Conservation (phyloP, 164 flowering plant genomes). For the Litsea cubeba region DNA sequence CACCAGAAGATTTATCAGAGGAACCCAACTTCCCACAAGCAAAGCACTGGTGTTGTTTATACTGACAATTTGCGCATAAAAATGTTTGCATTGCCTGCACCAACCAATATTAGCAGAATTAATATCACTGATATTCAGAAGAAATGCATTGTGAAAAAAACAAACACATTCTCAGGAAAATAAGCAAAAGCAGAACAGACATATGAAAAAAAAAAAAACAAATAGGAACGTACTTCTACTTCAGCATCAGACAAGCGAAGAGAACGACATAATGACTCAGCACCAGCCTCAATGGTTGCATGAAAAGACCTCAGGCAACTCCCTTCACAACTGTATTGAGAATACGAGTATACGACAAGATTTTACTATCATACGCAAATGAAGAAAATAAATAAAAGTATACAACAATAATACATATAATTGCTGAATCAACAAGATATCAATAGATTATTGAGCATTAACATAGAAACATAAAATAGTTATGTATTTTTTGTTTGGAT, state of each 20-base stretch:
- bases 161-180: background rate
- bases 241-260: constrained; percentile 46
- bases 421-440: background rate
- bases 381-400: background rate
- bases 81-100: constrained; percentile 52
- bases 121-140: background rate
- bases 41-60: constrained; percentile 74
- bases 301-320: constrained; percentile 85
- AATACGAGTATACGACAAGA: background rate
- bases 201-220: background rate
- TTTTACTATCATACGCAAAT: background rate
- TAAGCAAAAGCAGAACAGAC: background rate
- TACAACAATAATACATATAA: background rate
- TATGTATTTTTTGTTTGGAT: too few relatives aligned
- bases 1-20: constrained; percentile 53
- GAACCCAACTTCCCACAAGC: constrained; percentile 75
- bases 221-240: constrained; percentile 43
- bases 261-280: constrained; percentile 45
- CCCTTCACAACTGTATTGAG: constrained; percentile 72
- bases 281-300: constrained; percentile 52
- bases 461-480: too few relatives aligned
- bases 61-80: constrained; percentile 63
- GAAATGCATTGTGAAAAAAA: background rate
- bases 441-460: background rate
- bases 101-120: constrained; percentile 1